Base-by-base conservation (phyloP, 176 grass and related monocot genomes). In the Guadua angustifolia region DNA sequence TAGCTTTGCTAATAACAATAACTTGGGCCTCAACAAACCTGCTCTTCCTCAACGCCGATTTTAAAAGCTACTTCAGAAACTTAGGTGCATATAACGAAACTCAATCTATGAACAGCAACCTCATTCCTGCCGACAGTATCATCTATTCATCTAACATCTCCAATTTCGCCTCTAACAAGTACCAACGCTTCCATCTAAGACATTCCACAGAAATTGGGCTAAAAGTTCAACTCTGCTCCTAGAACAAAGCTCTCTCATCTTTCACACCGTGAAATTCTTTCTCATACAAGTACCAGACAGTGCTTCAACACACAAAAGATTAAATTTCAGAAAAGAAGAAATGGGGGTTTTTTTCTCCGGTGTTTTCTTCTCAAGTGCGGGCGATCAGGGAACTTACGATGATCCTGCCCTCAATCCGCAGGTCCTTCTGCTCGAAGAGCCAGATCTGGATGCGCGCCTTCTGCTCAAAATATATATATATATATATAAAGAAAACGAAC, bases 391-490 rank as follows among this genome's bases (percentile, higher is more conserved):
- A 29, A 29, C 29, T 29, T 29, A 29, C 29, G 0, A 29, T 29
- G 29, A 29, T 29, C 29, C 29, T 29, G 29, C 29, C 29, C 29
- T 98, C 91, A 26, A 95, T 98, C 69, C 93, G 90, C 76, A 95
- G 83, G 83, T 98, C 93, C 86, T 93, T 98, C 85, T 98, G 91
- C 91, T 98, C 93, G 63, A 93, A 98, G 1, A 98, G 91, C 93
- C 95, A 98, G 81, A 98, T 94, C 85, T 93, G 93, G 43, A 95
- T 98, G 74, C 93, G 88, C 79, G 93, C 93, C 95, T 98, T 98
- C 95, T 98, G 85, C 78, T 86, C 12, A 22, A 36, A 88, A 57
- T 0, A 40, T 1, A 29, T n/a, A n/a, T n/a, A n/a, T n/a, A n/a
- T n/a, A 40, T 71, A 77, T 67, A 94, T 75, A 25, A 94, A 77